Evolutionary conservation across 345 rosid species (phyloP), one percentile per base, ranked within the genome.

Genomic region (Eucalyptus melliodora): DNA sequence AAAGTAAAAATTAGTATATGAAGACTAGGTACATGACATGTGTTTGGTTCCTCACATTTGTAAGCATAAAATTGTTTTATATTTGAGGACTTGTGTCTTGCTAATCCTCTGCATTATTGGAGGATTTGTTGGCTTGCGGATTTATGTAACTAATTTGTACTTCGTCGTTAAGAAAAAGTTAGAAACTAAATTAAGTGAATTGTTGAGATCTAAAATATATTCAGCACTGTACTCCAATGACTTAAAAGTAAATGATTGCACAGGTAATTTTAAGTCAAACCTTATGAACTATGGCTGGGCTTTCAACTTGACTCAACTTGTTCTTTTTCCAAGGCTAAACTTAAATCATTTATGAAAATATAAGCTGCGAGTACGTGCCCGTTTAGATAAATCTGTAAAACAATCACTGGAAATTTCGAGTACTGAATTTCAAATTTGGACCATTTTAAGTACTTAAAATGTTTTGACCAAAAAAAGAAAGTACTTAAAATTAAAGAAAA

Each of bases 371-470:
- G 23, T 16, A 67, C 3, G 1, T 67, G 24, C 80, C 40, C 11
- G 3, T 31, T 31, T 4, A 51, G 37, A 67, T 31, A 31, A 30
- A 16, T 15, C 40, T 16, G 1, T 15, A n/a, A n/a, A n/a, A 67
- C 2, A 67, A n/a, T 16, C 16, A 31, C 21, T 4, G 0, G 0
- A 67, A 67, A 31, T 8, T 67, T 67, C 0, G 1, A 31, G 21
- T 16, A 8, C 0, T 67, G 42, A 67, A 67, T 67, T 69, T 65
- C 42, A 16, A 16, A 69, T 31, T 16, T 31, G 24, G 81, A 69
- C 12, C 24, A 17, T 34, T 34, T 16, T 69, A 16, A 16, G 24
- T 34, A 40, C 81, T 31, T 16, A 3, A 31, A 69, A 69, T 34
- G 81, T 51, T 51, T 51, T 51, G 21, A 51, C 55, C 1, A 5